phyloP scores from a whole-genome alignment of 805 yeast genomes.

The Vanderwaltozyma yarrowii region DNA sequence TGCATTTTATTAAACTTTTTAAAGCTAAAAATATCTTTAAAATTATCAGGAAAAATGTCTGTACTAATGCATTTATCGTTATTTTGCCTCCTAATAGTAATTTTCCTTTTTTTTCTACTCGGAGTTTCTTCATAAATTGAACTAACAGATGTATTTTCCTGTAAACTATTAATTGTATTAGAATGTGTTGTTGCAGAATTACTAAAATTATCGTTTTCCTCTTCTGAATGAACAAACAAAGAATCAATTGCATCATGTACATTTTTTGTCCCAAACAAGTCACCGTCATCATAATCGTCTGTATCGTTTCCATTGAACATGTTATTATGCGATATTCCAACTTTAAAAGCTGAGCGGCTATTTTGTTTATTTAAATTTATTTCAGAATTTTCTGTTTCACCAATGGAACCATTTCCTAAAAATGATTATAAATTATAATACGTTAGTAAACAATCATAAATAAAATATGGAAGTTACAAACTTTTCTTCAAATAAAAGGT shows the following conservation, averaged over 20 bases:
- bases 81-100: slow-evolving; percentile 3
- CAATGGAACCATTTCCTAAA: no score
- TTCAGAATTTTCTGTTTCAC: no score
- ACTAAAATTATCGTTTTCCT: not conserved
- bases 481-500: no score
- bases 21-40: slow-evolving; percentile 17
- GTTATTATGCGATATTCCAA: slow-evolving; percentile 1
- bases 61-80: not conserved
- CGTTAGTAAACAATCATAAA: no score
- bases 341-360: slow-evolving; percentile 4
- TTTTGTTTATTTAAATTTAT: not conserved
- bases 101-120: not conserved
- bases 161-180: not conserved
- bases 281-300: not conserved
- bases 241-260: not conserved
- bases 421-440: no score
- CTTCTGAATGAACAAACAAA: not conserved
- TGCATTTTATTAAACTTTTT: slow-evolving; percentile 40
- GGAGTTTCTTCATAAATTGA: not conserved
- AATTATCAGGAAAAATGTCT: slow-evolving; percentile 30
- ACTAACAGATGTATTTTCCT: not conserved
- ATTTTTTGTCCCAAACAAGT: not conserved
- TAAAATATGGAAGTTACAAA: no score
- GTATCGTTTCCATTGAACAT: not conserved
- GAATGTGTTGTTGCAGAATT: not conserved